Percentiles rank a stretch among this genome's conserved stretches.
Evolutionary conservation across 257 asterid species (phyloP).

Genomic region (Solanum chmielewskii): DNA sequence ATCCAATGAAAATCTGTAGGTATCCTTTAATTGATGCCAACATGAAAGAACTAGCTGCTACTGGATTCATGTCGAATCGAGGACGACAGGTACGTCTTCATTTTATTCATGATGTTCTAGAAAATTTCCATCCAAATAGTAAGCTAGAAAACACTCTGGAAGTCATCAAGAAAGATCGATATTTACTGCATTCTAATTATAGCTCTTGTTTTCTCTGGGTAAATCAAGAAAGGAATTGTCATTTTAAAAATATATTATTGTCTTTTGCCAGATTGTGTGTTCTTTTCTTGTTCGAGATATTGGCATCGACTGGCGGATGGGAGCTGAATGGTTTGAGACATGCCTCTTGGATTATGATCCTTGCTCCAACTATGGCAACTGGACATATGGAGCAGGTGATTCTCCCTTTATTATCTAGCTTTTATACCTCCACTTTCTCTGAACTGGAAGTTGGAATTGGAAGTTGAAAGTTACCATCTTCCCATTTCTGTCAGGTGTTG

Average conservation of each 20-base stretch:
- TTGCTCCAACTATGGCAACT: conserved; percentile 90
- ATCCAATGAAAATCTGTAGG: conserved; percentile 21
- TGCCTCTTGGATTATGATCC: conserved; percentile 93
- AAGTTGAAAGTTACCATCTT: neutral
- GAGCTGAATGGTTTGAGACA: conserved; percentile 98
- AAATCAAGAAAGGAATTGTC: neutral
- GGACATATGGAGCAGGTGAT: conserved; percentile 98
- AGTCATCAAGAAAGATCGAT: neutral
- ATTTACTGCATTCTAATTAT: neutral
- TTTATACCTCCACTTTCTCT: neutral
- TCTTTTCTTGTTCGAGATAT: conserved; percentile 97
- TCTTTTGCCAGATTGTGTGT: conserved; percentile 58
- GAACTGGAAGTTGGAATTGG: neutral
- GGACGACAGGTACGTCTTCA: conserved; percentile 64
- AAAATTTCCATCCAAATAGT: neutral
- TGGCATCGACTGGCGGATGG: conserved; percentile 98
- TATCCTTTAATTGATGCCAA: conserved; percentile 90
- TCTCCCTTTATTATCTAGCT: neutral
- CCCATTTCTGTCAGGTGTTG: conserved; percentile 47
- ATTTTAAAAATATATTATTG: neutral
- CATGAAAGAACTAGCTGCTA: conserved; percentile 67
- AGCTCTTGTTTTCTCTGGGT: neutral
- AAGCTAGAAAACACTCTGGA: neutral
- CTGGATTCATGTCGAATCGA: conserved; percentile 99
- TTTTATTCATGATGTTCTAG: neutral